phyloP scores from a whole-genome alignment of 1,139 yeast genomes.

The Arxiozyma slooffiae region DNA sequence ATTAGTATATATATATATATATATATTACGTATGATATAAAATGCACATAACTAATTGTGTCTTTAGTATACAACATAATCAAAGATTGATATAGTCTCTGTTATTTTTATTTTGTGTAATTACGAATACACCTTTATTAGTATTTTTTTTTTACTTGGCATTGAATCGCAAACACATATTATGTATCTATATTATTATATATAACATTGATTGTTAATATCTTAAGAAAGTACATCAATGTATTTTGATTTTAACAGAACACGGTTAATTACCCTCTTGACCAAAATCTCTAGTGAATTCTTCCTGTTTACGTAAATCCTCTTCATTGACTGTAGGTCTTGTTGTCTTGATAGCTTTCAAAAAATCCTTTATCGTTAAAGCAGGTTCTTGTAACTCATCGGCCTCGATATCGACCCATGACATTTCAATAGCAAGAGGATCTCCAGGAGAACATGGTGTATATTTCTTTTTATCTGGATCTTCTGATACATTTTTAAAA shows the following conservation, averaged over 20 bases:
- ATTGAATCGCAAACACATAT: not conserved
- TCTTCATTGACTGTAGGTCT: conserved; percentile 88
- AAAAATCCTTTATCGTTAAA: conserved; percentile 80
- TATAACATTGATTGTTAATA: too few relatives aligned
- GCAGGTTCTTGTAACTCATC: conserved; percentile 87
- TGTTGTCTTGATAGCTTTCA: conserved; percentile 82
- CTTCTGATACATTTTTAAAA: conserved; percentile 45
- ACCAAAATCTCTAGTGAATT: conserved; percentile 90
- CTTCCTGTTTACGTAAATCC: conserved; percentile 73
- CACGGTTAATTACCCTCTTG: conserved; percentile 74
- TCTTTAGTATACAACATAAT: too few relatives aligned
- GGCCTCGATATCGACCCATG: conserved; percentile 85
- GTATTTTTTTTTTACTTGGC: not conserved
- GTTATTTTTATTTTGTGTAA: not conserved
- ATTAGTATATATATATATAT: not conserved
- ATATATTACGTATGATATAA: too few relatives aligned
- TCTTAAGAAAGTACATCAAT: too few relatives aligned
- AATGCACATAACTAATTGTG: not conserved
- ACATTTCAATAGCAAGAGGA: conserved; percentile 72
- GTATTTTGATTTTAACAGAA: conserved; percentile 5
- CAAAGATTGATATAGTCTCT: too few relatives aligned
- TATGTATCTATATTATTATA: not conserved
- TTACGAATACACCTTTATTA: not conserved
- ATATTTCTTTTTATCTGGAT: conserved; percentile 35
- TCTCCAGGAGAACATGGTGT: conserved; percentile 98